These are phyloP conservation scores for Betula pendula DNA, from an alignment of 306 rosid genomes.

Conservation along the genomic window DNA sequence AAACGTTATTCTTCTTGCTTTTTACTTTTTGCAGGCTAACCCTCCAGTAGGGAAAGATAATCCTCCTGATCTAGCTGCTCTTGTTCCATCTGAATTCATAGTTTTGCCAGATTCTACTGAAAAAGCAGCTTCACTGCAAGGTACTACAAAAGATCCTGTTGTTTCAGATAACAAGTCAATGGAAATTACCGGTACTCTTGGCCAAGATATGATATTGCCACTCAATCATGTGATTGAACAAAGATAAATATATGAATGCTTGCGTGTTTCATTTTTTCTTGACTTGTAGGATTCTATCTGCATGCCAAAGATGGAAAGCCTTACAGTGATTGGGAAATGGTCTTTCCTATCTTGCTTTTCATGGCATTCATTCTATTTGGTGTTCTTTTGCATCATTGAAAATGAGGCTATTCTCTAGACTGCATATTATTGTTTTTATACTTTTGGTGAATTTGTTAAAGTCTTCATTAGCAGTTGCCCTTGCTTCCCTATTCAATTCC, in stretches of 20 bases:
- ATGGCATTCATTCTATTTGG: not conserved
- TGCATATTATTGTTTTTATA: not conserved
- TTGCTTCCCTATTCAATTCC: conserved; percentile 2
- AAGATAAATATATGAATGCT: not conserved
- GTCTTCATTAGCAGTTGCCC: not conserved
- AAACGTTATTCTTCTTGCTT: conserved; percentile 13
- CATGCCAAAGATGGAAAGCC: not conserved
- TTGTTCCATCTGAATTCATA: conserved; percentile 61
- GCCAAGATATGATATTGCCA: conserved; percentile 9
- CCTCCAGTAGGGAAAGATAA: conserved; percentile 88
- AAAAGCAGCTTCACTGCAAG: conserved; percentile 49
- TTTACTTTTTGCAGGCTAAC: conserved; percentile 60
- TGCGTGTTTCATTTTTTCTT: not conserved
- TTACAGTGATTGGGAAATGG: not conserved
- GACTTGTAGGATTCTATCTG: not conserved
- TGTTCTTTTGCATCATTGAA: not conserved
- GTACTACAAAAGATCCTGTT: conserved; percentile 37
- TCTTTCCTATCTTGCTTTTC: not conserved
- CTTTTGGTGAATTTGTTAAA: not conserved
- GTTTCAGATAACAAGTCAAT: conserved; percentile 34
- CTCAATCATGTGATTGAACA: conserved; percentile 16
- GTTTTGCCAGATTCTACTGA: conserved; percentile 52
- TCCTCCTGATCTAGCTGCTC: conserved; percentile 92
- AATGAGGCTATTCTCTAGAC: not conserved
- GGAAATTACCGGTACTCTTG: conserved; percentile 47